Evolutionary conservation across 2,329 filamentous ascomycete species (phyloP).

Genomic region (Cercospora zeae-maydis): DNA sequence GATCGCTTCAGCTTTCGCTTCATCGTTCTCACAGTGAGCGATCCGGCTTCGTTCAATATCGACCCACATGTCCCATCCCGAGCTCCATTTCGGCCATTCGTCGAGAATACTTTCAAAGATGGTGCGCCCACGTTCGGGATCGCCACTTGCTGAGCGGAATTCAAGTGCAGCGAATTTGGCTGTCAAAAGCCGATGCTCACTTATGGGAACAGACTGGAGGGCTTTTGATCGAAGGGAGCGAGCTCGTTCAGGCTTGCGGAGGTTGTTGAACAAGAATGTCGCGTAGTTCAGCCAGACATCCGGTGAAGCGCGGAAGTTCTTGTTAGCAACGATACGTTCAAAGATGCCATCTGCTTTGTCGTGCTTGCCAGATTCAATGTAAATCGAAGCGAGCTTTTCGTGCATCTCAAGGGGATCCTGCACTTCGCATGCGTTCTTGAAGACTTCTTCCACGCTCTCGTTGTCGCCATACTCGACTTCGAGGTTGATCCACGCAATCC

Average conservation of each 20-base stretch:
- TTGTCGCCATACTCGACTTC: conserved; percentile 80
- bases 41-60: conserved; percentile 65
- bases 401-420: conserved; percentile 89
- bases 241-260: conserved; percentile 66
- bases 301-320: conserved; percentile 68
- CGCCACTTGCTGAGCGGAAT: conserved; percentile 77
- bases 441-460: conserved; percentile 76
- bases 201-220: conserved; percentile 71
- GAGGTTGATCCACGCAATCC: conserved; percentile 90
- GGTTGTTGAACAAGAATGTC: conserved; percentile 78
- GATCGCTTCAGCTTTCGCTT: conserved; percentile 54
- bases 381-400: conserved; percentile 86
- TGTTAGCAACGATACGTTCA: conserved; percentile 82
- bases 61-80: conserved; percentile 88
- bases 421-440: conserved; percentile 89
- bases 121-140: conserved; percentile 86
- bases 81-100: conserved; percentile 82
- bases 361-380: conserved; percentile 84
- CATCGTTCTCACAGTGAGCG: conserved; percentile 18
- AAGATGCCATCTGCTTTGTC: conserved; percentile 86
- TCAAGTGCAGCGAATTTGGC: conserved; percentile 88
- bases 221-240: conserved; percentile 78
- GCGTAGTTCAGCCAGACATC: conserved; percentile 93
- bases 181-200: conserved; percentile 69
- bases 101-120: conserved; percentile 86